Base-by-base conservation (phyloP, 106 monocot genomes). In the Xerophyta viscosa region DNA sequence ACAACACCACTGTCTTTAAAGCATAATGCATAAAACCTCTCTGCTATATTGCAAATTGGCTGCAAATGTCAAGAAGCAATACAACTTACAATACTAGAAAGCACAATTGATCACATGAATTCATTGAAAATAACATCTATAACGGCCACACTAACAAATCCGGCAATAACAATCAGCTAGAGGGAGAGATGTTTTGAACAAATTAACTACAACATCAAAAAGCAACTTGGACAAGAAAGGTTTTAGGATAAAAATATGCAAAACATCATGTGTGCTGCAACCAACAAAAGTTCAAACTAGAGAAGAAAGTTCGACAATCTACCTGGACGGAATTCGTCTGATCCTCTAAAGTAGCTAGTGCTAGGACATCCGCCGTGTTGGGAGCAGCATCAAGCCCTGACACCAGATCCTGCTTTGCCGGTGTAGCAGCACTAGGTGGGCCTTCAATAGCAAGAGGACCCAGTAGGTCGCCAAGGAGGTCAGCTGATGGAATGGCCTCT, bases 1-100 rank as follows among this genome's bases (percentile, higher is more conserved):
- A 98, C 66, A 17, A 98, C 86, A 9, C 96, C 96, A 45, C 96
- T 98, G 51, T 98, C 96, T 66, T 89, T 98, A 52, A 86, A 31
- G 48, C 96, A 98, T 45, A 98, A 61, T 6, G 86, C 68, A 66
- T 69, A 69, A 54, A 90, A 98, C 53, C 75, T 82, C 56, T 98
- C 89, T n/a, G 70, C 67, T 56, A 75, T 76, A 52, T 86, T 86
- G 20, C 78, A 65, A 58, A 74, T 89, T 48, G 96, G 89, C 96
- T 98, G 96, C 25, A 78, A 66, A 65, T 27, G 46, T 27, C 22
- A 31, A 44, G 17, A 47, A 43, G 1, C 27, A 39, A 39, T 12
- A 12, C 39, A 39, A 15, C 15, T 8, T 2, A 12, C 13, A 15
- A 39, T 39, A 12, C 39, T 2, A 10, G 13, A 39, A 39, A 12